Evolutionary conservation across 108 stramenopile species (phyloP), one percentile per base, ranked within the genome.

Genomic region (Skeletonema costatum): DNA sequence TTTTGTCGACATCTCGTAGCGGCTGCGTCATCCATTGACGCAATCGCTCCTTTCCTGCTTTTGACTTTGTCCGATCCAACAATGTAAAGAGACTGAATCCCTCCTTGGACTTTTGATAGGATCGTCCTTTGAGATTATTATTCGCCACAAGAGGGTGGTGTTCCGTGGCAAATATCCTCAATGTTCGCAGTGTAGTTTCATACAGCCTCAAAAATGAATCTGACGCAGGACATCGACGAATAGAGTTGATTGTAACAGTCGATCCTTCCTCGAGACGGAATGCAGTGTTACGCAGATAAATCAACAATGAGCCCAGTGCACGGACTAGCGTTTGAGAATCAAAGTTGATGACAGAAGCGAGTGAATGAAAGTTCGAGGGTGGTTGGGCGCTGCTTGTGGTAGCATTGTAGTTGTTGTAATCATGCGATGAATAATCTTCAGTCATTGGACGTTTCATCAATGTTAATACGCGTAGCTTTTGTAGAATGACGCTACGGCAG

Each of bases 21-120:
- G 97, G 97, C 67, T 91, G 84, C 16, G 89, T 70, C 96, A 97
- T 97, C 95, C 93, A 95, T 60, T 97, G 91, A n/a, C 89, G 75
- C 29, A 99, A 73, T 16, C 90, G 75, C 68, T 91, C 84, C 32
- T 87, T 86, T 0, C 98, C 98, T 0, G 90, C 82, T 60, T 92
- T 90, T 70, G 89, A 86, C 44, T 77, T 87, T 29, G 96, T 96
- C 32, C 96, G 78, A 70, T 98, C 96, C 51, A 98, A 74, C 38
- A 98, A 75, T 4, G 94, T 89, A 74, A 91, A 98, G 39, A 98
- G 71, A 56, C 93, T 94, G 61, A 94, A 98, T 0, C 98, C 97
- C 81, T 98, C 97, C 68, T 98, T 98, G 51, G 91, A 75, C 30
- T 84, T 86, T 14, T 83, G 81, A 51, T 62, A 63, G 1, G 80